A percentile compares a stretch with the other conserved stretches of the same genome.
Conservation (phyloP, 2,329 filamentous ascomycete genomes). For the Pestalotiopsis sp. region DNA sequence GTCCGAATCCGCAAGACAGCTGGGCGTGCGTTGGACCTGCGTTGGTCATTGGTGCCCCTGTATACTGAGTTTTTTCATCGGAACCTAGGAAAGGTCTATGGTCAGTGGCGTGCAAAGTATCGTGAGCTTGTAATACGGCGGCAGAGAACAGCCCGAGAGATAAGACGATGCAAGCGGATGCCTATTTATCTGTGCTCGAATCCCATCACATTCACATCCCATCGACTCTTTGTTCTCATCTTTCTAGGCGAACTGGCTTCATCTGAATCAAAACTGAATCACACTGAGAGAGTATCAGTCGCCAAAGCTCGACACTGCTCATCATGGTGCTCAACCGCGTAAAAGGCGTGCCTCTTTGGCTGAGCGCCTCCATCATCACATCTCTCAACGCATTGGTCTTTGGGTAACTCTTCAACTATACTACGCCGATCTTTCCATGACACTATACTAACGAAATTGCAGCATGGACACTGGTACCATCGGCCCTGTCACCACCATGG, state of each 20-base stretch:
- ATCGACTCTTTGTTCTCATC: background rate
- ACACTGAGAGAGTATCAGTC: background rate
- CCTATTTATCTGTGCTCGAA: background rate
- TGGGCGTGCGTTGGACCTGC: background rate
- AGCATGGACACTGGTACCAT: constrained; percentile 48
- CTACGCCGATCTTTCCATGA: background rate
- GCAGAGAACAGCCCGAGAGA: background rate
- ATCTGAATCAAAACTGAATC: background rate
- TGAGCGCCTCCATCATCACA: constrained; percentile 8
- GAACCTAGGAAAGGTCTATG: background rate
- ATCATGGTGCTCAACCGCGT: background rate
- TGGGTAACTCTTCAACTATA: background rate
- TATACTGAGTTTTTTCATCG: background rate
- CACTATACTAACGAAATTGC: background rate
- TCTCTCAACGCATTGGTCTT: constrained; percentile 4
- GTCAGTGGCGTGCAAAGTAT: background rate
- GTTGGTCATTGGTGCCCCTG: background rate
- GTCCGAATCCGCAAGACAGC: background rate
- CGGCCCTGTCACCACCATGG: constrained; percentile 61
- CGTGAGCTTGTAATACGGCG: background rate
- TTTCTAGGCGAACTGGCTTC: background rate
- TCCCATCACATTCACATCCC: background rate
- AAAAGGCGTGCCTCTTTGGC: constrained; percentile 5
- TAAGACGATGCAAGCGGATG: background rate
- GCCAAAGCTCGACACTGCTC: background rate